Base-by-base conservation (phyloP, 1,139 yeast genomes). In the Saccharomyces hybrid region DNA sequence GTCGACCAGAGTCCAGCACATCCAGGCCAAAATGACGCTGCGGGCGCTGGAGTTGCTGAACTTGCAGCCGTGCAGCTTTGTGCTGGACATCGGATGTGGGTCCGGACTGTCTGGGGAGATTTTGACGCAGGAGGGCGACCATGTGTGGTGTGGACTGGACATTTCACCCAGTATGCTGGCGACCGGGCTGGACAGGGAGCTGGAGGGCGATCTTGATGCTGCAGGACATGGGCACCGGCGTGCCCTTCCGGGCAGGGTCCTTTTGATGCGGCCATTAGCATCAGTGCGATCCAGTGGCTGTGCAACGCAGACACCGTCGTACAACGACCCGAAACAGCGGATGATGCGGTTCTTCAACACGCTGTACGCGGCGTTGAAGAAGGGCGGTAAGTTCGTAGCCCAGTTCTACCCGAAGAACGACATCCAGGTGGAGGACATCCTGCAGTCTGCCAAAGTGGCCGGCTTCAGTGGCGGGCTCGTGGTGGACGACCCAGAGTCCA, bases 381-480 rank as follows among this genome's bases (percentile, higher is more conserved):
- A 96, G 69, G 99, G 99, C 46, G 99, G 99, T 3, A 93, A 93
- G 71, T 95, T 91, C 61, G 97, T 88, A 21, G 97, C 97, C 41
- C 99, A 93, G 72, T 93, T 93, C 70, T 93, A 93, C 71, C 99
- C 99, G 9, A 83, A 85, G 71, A 87, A 89, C 69, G 97, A 93
- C 61, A 79, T 78, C 47, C 98, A 93, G 71, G 83, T 86, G 7
- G 87, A 88, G 56, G 78, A 82, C 51, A 89, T 93, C 47, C 75
- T 88, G 57, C 78, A 78, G 38, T 89, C 96, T 19, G 98, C 99
- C 4, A 91, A 90, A 70, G 84, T 88, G 4, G 88, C 98, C 0
- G 99, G 99, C 1, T 93, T 93, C 70, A 95, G 90, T 53, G 98
- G 99, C 65, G 99, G 99, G 59, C 76, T 93, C 60, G 88, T 95